Evolutionary conservation across 257 asterid genomes (phyloP).

Genomic region (Solanum chiquidenum): DNA sequence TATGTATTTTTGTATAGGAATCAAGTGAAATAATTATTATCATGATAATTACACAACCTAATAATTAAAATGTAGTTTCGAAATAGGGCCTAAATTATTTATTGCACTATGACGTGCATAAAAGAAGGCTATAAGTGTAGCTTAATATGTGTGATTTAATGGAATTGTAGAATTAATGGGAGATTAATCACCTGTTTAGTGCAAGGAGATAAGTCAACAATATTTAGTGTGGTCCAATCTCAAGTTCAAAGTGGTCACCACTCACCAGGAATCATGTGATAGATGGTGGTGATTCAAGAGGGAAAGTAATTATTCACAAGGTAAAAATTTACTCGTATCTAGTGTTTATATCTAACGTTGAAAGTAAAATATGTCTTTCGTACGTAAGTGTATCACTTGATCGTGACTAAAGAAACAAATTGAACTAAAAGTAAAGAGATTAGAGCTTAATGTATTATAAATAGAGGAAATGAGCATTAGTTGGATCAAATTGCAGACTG

Average conservation of each 20-base stretch:
- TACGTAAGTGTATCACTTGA: neutral
- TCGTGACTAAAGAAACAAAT: neutral
- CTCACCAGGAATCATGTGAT: constrained; percentile 39
- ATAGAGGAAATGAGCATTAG: neutral
- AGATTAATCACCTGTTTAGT: neutral
- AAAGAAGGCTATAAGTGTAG: neutral
- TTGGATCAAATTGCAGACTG: neutral
- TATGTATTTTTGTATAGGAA: neutral
- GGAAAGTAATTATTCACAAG: neutral
- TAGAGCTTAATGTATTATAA: neutral
- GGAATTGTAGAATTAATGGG: neutral
- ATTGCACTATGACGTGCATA: neutral
- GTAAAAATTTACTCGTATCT: neutral
- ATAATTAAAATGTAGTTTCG: neutral
- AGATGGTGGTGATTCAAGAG: neutral
- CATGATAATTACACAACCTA: neutral
- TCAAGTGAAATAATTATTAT: no score
- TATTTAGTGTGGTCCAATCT: neutral
- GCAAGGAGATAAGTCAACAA: neutral
- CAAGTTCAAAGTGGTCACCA: neutral
- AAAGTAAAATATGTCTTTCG: neutral
- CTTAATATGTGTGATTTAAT: neutral
- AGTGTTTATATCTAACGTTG: neutral
- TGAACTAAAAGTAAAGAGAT: neutral
- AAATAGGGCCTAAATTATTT: neutral